phyloP scores from a whole-genome alignment of 768 basidiomycete genomes.

The Calocera viscosa region DNA sequence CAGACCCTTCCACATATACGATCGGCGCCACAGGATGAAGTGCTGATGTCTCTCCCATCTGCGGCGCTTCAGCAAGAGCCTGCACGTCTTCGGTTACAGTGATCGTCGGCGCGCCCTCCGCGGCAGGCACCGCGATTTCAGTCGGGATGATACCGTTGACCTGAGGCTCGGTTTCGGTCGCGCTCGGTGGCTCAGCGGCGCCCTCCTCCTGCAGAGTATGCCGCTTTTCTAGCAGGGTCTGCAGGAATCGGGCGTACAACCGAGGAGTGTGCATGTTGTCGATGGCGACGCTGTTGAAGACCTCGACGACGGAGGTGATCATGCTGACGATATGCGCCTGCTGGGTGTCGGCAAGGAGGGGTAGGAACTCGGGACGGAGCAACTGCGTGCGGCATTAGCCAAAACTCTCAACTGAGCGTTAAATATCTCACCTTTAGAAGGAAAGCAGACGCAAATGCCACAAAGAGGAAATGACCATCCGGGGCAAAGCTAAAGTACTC shows the following conservation, averaged over 20 bases:
- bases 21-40: background rate
- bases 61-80: background rate
- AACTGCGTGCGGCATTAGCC: conserved; percentile 32
- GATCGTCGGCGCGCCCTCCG: background rate
- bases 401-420: background rate
- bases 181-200: background rate
- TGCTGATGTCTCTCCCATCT: background rate
- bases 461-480: conserved; percentile 71
- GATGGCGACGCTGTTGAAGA: conserved; percentile 59
- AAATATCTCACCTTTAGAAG: conserved; percentile 48
- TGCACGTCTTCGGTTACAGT: background rate
- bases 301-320: conserved; percentile 60
- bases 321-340: conserved; percentile 60
- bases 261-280: conserved; percentile 72
- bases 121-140: background rate
- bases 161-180: background rate
- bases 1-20: background rate
- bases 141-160: background rate
- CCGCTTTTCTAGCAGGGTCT: conserved; percentile 47
- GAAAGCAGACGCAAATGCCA: conserved; percentile 72
- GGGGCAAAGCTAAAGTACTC: conserved; percentile 70
- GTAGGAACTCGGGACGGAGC: conserved; percentile 60
- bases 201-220: background rate
- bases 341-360: conserved; percentile 47
- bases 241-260: conserved; percentile 67